These are phyloP conservation scores for Salvia hispanica DNA, from an alignment of 257 asterid species.

Conservation along the genomic window DNA sequence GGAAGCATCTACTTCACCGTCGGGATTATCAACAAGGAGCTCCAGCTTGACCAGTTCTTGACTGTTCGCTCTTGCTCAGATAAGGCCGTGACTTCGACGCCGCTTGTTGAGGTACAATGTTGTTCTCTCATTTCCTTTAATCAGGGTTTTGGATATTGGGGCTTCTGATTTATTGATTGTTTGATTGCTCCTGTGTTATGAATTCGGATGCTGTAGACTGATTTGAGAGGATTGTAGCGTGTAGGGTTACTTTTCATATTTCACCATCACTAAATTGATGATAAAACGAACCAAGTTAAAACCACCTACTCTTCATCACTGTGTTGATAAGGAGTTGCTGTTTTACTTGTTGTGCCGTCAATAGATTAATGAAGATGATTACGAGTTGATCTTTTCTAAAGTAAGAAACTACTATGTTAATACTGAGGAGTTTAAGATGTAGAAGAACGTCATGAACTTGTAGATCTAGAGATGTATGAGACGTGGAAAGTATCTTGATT, in stretches of 20 bases:
- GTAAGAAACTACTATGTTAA: not conserved
- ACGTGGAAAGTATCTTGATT: conserved; percentile 6
- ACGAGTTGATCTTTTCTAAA: not conserved
- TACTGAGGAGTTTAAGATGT: not conserved
- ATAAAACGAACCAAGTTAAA: too few relatives aligned
- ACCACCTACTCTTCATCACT: not conserved
- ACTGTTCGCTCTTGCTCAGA: conserved; percentile 76
- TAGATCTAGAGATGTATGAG: not conserved
- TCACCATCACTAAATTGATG: too few relatives aligned
- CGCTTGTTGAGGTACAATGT: conserved; percentile 54
- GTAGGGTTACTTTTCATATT: too few relatives aligned
- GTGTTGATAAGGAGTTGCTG: not conserved
- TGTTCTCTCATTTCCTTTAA: not conserved
- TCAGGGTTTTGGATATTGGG: not conserved
- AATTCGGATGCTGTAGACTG: not conserved
- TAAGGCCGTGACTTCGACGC: conserved; percentile 47
- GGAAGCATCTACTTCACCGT: conserved; percentile 78
- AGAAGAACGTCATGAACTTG: not conserved
- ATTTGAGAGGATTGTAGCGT: not conserved
- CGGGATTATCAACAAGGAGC: conserved; percentile 83
- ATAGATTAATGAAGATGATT: not conserved
- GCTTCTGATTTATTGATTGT: conserved; percentile 5
- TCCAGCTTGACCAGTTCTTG: conserved; percentile 69
- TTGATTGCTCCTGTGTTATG: not conserved
- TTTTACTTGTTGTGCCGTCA: not conserved